Conservation (phyloP, 495 filamentous ascomycete species). For the Neohortaea acidophila region DNA sequence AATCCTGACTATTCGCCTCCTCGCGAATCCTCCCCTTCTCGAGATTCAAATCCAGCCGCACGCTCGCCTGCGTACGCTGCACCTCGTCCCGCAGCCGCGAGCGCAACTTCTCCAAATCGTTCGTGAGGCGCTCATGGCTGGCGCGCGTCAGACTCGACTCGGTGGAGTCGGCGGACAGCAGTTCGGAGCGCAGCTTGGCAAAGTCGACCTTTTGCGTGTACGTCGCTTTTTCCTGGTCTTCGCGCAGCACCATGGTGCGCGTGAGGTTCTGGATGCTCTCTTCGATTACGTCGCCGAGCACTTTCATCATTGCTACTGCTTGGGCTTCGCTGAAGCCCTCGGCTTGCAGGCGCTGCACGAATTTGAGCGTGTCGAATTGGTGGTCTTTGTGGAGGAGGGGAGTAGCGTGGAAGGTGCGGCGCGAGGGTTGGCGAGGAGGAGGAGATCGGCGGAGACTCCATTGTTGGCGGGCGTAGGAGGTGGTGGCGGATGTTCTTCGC, state of each 20-base stretch:
- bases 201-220: constrained; percentile 99
- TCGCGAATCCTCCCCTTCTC: constrained; percentile 96
- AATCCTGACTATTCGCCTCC: constrained; percentile 89
- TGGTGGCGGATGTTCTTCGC: not conserved
- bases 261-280: constrained; percentile 98
- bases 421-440: not conserved
- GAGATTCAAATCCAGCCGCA: constrained; percentile 82
- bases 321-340: constrained; percentile 96
- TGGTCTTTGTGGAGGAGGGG: constrained; percentile 52
- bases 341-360: constrained; percentile 73
- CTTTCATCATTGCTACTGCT: constrained; percentile 90
- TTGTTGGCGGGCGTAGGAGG: constrained; percentile 2
- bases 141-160: constrained; percentile 77
- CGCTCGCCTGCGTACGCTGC: constrained; percentile 77
- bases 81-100: constrained; percentile 84
- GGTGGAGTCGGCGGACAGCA: constrained; percentile 76
- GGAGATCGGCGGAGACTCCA: constrained; percentile 1
- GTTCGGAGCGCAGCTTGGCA: constrained; percentile 90
- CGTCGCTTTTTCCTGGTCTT: constrained; percentile 71
- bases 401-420: constrained; percentile 55
- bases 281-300: constrained; percentile 91
- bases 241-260: constrained; percentile 94
- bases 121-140: constrained; percentile 81
- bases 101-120: constrained; percentile 86
- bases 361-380: constrained; percentile 96